Base-by-base conservation (phyloP, 1,284 basidiomycete genomes). In the Austroboletus novae-zelandiae region DNA sequence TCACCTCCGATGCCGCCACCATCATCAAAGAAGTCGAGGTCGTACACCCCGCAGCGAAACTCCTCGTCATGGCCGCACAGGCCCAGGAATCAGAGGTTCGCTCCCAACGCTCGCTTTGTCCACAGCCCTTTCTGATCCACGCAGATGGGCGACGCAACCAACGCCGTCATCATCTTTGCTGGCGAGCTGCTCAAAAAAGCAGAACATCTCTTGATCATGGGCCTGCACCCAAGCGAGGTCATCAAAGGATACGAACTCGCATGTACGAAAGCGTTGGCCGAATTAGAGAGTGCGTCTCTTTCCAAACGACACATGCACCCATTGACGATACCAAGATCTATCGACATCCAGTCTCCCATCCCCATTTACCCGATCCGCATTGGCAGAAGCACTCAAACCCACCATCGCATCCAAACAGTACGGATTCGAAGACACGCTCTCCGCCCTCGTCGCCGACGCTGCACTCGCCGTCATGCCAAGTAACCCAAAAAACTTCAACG, bases 11-110 rank as follows among this genome's bases (percentile, higher is more conserved):
- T 81, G 96, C 97, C 9, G 97, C 97, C 10, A 99, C 97, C 51
- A 99, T 99, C 73, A 95, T 99, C 67, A 84, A 91, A 57, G 97
- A 99, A 74, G 86, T 98, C 68, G 97, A 99, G 68, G 94, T 99
- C 45, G 93, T 98, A 27, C 97, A 99, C 71, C 97, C 97, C 0
- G 96, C 96, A 6, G 97, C 94, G 29, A 99, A 98, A 71, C 77
- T 99, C 10, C 76, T 99, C 13, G 96, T 99, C 30, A 97, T 98
- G 92, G 94, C 95, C 17, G 93, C 91, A 37, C 94, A 98, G 66
- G 91, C 96, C 31, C 97, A 99, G 69, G 96, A 98, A 71, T 71
- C 86, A 1, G 97, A 99, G 81, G 92, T 91, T 54, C 57, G 79
- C 51, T n/a, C 35, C 18, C 6, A 0, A 45, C 51, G 49, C 23